phyloP scores from a whole-genome alignment of 106 monocot genomes.

The Dioscorea zingiberensis region DNA sequence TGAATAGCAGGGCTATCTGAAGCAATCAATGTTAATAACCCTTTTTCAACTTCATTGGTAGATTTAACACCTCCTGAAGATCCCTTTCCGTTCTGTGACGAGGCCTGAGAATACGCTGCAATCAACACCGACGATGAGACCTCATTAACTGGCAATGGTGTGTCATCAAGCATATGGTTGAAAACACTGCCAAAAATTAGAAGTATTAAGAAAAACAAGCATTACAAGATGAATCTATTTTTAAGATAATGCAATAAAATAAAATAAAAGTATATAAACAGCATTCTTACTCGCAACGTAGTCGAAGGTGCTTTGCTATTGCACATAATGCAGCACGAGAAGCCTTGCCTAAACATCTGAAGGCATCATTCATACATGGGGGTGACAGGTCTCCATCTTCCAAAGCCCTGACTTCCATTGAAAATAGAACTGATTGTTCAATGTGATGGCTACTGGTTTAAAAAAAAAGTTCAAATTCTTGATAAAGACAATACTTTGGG shows the following conservation, averaged over 20 bases:
- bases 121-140: constrained; percentile 79
- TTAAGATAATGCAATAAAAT: neutral
- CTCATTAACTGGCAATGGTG: constrained; percentile 67
- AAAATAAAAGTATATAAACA: constrained; percentile 7
- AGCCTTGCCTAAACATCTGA: constrained; percentile 68
- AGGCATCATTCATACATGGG: constrained; percentile 82
- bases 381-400: constrained; percentile 81
- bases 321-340: constrained; percentile 75
- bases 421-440: neutral
- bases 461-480: too few species aligned
- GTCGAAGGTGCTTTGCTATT: constrained; percentile 77
- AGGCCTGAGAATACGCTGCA: constrained; percentile 46
- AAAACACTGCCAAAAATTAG: constrained; percentile 55
- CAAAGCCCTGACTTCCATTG: constrained; percentile 35
- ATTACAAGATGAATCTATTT: too few species aligned
- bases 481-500: too few species aligned
- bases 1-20: constrained; percentile 78
- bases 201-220: neutral
- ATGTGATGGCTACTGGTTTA: too few species aligned
- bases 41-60: constrained; percentile 63
- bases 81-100: constrained; percentile 33
- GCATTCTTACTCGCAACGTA: constrained; percentile 66
- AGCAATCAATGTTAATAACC: constrained; percentile 67
- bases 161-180: constrained; percentile 90
- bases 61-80: constrained; percentile 30